Conservation (phyloP, 352 stramenopile species). For the Pythium dissotocum region DNA sequence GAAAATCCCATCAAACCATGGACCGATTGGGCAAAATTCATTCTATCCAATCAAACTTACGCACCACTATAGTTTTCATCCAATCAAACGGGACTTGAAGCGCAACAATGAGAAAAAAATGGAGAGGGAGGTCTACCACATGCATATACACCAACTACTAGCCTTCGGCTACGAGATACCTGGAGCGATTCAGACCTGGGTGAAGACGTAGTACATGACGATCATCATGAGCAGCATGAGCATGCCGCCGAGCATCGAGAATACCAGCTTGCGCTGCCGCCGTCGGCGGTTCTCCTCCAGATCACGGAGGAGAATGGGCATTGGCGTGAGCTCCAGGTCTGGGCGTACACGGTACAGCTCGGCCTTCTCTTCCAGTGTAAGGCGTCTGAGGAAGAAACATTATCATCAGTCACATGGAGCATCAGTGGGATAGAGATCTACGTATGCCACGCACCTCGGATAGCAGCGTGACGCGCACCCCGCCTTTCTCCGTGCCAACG, state of each 20-base stretch:
- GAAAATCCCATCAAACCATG: constrained; percentile 4
- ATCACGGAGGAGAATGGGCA: constrained; percentile 56
- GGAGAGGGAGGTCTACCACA: neutral
- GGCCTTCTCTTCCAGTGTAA: constrained; percentile 79
- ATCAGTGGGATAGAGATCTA: neutral
- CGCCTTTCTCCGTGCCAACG: constrained; percentile 25
- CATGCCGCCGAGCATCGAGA: constrained; percentile 59
- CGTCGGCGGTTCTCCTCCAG: constrained; percentile 61
- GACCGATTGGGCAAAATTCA: neutral
- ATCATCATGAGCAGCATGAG: constrained; percentile 75
- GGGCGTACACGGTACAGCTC: constrained; percentile 69
- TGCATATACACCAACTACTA: neutral
- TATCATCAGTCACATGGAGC: neutral
- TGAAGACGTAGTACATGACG: constrained; percentile 80
- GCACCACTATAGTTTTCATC: neutral
- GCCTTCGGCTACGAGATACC: neutral
- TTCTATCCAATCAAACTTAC: constrained; percentile 5
- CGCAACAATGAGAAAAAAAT: neutral
- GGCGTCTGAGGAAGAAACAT: constrained; percentile 28
- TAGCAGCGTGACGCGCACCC: constrained; percentile 49
- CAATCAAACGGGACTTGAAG: constrained; percentile 10
- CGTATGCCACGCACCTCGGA: constrained; percentile 36
- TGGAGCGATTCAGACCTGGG: constrained; percentile 16
- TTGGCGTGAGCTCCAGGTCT: constrained; percentile 68
- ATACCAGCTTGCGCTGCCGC: constrained; percentile 69